Conservation (phyloP, 1,284 basidiomycete species). For the Pseudozyma thailandica region DNA sequence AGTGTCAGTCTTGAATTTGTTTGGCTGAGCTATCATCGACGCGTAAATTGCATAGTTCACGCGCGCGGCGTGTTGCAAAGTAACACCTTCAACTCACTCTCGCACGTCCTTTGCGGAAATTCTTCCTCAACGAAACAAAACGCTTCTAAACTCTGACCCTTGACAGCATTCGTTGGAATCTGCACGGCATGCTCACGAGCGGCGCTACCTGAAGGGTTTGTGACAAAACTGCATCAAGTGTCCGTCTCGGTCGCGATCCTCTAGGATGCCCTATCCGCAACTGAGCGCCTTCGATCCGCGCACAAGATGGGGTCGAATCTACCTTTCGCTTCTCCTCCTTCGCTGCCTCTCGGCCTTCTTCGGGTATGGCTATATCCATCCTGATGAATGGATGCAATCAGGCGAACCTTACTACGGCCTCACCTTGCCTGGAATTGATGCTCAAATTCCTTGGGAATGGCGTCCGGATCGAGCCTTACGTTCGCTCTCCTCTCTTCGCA, state of each 20-base stretch:
- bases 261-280: neutral
- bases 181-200: no score
- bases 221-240: no score
- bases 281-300: constrained; percentile 20
- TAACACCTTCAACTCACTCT: constrained; percentile 10
- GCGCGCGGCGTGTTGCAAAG: constrained; percentile 1
- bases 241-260: no score
- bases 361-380: constrained; percentile 65
- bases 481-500: constrained; percentile 14
- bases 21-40: constrained; percentile 13
- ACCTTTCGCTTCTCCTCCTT: constrained; percentile 51
- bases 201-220: no score
- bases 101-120: constrained; percentile 2
- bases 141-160: no score
- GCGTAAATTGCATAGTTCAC: constrained; percentile 31
- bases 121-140: no score
- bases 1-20: constrained; percentile 8
- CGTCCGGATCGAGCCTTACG: constrained; percentile 22
- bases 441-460: constrained; percentile 38
- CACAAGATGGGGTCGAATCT: constrained; percentile 18
- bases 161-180: no score
- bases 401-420: constrained; percentile 58
- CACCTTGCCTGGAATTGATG: neutral
- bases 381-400: constrained; percentile 68
- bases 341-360: constrained; percentile 55